A percentile compares a stretch with the other conserved stretches of the same genome.
Evolutionary conservation across 495 filamentous ascomycete genomes (phyloP).

Genomic region (Xylaria cubensis): DNA sequence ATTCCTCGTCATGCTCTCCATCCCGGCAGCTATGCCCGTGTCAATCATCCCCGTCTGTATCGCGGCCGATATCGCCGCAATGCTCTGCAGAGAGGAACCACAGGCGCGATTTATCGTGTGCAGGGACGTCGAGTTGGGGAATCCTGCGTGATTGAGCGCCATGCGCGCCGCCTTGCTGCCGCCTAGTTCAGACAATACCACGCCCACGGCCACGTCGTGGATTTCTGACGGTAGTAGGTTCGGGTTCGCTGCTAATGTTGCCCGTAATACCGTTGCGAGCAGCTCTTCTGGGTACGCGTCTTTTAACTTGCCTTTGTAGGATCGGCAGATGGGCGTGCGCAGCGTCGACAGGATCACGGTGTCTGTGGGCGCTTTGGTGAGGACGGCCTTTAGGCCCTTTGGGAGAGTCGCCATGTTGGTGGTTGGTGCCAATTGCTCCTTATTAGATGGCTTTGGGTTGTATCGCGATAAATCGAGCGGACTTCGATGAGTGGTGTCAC

Average conservation of each 20-base stretch:
- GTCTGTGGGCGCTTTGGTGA: conserved; percentile 80
- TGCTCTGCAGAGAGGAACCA: conserved; percentile 74
- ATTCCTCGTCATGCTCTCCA: conserved; percentile 93
- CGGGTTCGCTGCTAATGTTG: conserved; percentile 77
- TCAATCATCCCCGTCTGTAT: conserved; percentile 75
- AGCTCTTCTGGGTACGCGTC: conserved; percentile 92
- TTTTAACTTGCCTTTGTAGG: conserved; percentile 81
- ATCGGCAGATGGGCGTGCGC: conserved; percentile 83
- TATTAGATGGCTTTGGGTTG: not conserved
- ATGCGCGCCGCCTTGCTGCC: conserved; percentile 91
- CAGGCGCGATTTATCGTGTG: conserved; percentile 90
- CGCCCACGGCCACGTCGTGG: conserved; percentile 84
- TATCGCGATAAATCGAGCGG: not conserved
- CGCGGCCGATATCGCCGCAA: conserved; percentile 72
- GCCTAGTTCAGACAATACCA: conserved; percentile 88
- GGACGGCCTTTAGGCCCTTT: conserved; percentile 73
- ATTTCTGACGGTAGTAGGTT: conserved; percentile 74
- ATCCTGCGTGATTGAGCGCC: conserved; percentile 83
- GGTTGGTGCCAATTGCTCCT: not conserved
- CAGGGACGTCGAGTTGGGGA: conserved; percentile 72
- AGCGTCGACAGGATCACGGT: conserved; percentile 88
- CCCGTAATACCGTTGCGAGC: conserved; percentile 79
- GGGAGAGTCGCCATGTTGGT: conserved; percentile 43
- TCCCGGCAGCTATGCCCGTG: conserved; percentile 85
- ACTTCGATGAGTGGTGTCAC: not conserved